A percentile compares a stretch with the other conserved stretches of the same genome.
Evolutionary conservation across 331 rosid species (phyloP).

Genomic region (Phaseolus coccineus): DNA sequence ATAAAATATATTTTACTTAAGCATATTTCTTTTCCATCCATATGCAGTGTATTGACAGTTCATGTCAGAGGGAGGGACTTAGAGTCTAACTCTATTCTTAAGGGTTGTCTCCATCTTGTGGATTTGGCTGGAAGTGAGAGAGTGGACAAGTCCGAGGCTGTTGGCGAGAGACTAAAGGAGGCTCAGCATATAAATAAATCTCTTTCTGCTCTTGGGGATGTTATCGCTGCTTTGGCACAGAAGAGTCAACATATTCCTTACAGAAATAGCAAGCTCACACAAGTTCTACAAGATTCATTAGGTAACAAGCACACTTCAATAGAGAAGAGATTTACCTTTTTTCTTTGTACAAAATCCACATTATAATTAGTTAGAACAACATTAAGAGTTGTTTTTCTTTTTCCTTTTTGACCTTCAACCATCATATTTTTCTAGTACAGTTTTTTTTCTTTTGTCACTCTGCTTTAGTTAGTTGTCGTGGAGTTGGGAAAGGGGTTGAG

Average conservation of each 20-base stretch:
- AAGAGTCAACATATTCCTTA: constrained; percentile 92
- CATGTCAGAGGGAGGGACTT: constrained; percentile 87
- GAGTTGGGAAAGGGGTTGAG: neutral
- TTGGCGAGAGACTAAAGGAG: constrained; percentile 94
- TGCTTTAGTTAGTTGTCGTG: neutral
- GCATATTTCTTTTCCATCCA: constrained; percentile 16
- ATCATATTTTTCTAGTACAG: neutral
- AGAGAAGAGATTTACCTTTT: neutral
- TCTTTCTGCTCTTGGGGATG: constrained; percentile 99
- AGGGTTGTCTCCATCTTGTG: constrained; percentile 96
- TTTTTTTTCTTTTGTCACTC: neutral
- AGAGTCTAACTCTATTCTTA: constrained; percentile 71
- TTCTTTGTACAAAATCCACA: neutral
- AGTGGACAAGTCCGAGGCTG: constrained; percentile 97
- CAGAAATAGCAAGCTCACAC: constrained; percentile 97
- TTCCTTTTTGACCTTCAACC: neutral
- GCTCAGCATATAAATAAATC: constrained; percentile 96
- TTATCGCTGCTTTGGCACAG: constrained; percentile 94
- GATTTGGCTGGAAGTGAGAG: constrained; percentile 99
- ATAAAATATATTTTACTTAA: neutral
- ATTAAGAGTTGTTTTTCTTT: neutral
- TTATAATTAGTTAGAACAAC: neutral
- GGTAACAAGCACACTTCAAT: constrained; percentile 53
- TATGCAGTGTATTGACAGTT: constrained; percentile 86
- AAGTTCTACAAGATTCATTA: constrained; percentile 94